A percentile compares a stretch with the other conserved stretches of the same genome.
Conservation (phyloP, 2,329 filamentous ascomycete species). For the Cladosporium cucumerinum region DNA sequence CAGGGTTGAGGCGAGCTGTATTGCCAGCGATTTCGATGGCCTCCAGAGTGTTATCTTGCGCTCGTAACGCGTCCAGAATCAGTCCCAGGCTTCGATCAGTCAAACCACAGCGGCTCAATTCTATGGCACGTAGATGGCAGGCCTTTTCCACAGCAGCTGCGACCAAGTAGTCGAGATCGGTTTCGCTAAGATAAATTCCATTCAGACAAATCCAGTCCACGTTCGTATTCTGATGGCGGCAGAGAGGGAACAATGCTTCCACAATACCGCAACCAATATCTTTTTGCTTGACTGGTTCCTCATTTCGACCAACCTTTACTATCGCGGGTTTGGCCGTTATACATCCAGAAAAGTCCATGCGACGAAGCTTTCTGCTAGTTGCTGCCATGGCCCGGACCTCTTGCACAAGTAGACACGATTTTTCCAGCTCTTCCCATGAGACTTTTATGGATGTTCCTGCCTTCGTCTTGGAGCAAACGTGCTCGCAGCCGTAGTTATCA, state of each 20-base stretch:
- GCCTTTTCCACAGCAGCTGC: slow-evolving; percentile 64
- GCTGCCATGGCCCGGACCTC: slow-evolving; percentile 65
- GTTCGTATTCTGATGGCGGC: slow-evolving; percentile 63
- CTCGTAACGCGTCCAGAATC: slow-evolving; percentile 60
- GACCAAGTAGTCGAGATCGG: slow-evolving; percentile 65
- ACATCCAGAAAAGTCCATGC: slow-evolving; percentile 63
- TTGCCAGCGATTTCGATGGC: slow-evolving; percentile 65
- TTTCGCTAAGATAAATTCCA: slow-evolving; percentile 66
- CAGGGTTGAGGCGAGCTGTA: slow-evolving; percentile 61
- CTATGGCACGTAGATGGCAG: slow-evolving; percentile 64
- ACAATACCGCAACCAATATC: slow-evolving; percentile 67
- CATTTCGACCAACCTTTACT: neutral
- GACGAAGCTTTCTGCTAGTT: slow-evolving; percentile 60
- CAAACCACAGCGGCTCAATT: slow-evolving; percentile 62
- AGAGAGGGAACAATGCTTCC: slow-evolving; percentile 66
- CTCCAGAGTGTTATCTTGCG: slow-evolving; percentile 65
- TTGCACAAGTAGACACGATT: slow-evolving; percentile 61
- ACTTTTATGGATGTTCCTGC: slow-evolving; percentile 54
- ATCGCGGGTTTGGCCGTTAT: slow-evolving; percentile 52
- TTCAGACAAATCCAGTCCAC: slow-evolving; percentile 69
- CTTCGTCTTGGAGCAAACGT: slow-evolving; percentile 58
- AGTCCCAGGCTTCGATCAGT: slow-evolving; percentile 58
- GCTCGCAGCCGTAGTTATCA: slow-evolving; percentile 60
- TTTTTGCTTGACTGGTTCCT: slow-evolving; percentile 30
- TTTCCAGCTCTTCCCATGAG: slow-evolving; percentile 51